Base-by-base conservation (phyloP, 2,329 filamentous ascomycete species). In the Colletotrichum spinosum region DNA sequence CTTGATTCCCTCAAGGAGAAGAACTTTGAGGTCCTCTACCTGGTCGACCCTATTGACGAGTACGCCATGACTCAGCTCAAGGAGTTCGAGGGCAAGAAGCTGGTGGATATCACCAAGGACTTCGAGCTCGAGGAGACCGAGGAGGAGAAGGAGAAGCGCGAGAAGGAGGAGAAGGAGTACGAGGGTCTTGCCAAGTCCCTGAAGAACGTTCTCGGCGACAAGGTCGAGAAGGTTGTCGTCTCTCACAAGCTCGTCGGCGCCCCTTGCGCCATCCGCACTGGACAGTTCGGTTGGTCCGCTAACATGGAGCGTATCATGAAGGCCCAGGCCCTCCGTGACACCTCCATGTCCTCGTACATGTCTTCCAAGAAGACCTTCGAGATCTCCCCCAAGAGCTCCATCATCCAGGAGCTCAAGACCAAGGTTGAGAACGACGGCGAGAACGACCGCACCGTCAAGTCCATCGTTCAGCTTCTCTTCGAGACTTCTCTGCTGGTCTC, bases 281-380 rank as follows among this genome's bases (percentile, higher is more conserved):
- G 96, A 78, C 96, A 98, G 86, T 99, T 99, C 83, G 96, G 96
- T 84, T 99, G 96, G 96, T 98, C 95, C 64, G 96, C 96, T 80
- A 99, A 99, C 90, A 99, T 99, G 96, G 96, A 99, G 90, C 96
- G 96, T 88, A 99, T 99, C 90, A 99, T 99, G 96, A 99, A 99
- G 92, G 96, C 96, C 35, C 96, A 99, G 88, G 96, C 96, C 78
- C 95, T 99, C 77, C 96, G 96, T 86, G 96, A 99, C 86, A 99
- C 96, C 73, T 97, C 94, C 77, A 99, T 99, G 96, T 93, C 89
- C 84, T 97, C 93, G 75, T 99, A 99, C 92, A 99, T 99, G 96
- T 97, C 93, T 72, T 98, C 95, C 80, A 99, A 99, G 94, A 99
- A 99, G 93, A 99, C 96, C 38, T 98, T 99, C 74, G 96, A 99